Base-by-base conservation (phyloP, 1,139 yeast species). In the Taphrina sp. region DNA sequence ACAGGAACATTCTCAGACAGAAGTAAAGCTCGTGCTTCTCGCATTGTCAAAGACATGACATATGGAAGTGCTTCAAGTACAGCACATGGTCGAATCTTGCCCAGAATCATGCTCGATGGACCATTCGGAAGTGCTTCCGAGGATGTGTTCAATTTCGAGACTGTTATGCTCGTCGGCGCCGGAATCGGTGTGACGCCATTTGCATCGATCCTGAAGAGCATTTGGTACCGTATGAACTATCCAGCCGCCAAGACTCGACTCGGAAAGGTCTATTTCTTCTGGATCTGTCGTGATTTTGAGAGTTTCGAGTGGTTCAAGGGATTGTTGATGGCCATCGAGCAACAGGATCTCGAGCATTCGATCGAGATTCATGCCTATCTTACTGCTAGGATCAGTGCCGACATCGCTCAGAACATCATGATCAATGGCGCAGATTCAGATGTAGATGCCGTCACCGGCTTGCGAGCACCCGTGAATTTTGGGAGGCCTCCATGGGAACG, bases 121-220 rank as follows among this genome's bases (percentile, higher is more conserved):
- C 57, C 57, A 5, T 53, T 53, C 29, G 57, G 57, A 5, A 24
- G 34, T 16, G 52, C 57, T 5, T 37, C 46, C 8, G 57, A 53
- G 35, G 57, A 53, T 31, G 57, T 53, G 39, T 53, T 53, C 52
- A 53, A 53, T 14, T 53, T 39, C 41, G 57, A 53, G 23, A 19
- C 42, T 3, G 57, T 34, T 41, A 37, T 53, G 52, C 57, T 53
- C 22, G 57, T 53, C n/a, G 57, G 57, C 14, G 57, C 57, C 19
- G 57, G 57, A 4, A 53, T 53, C 22, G 57, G 57, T 20, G 57
- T 53, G 31, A 53, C 57, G 10, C 57, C 57, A 3, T 53, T 53
- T 26, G 57, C 57, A 20, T 39, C 49, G 14, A 53, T 53, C 23
- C 46, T 53, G 33, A 53, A 53, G 42, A 28, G 41, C 3, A 53